A percentile compares a stretch with the other conserved stretches of the same genome.
phyloP scores from a whole-genome alignment of 2,329 filamentous ascomycete genomes.

The Anisogramma anomala region DNA sequence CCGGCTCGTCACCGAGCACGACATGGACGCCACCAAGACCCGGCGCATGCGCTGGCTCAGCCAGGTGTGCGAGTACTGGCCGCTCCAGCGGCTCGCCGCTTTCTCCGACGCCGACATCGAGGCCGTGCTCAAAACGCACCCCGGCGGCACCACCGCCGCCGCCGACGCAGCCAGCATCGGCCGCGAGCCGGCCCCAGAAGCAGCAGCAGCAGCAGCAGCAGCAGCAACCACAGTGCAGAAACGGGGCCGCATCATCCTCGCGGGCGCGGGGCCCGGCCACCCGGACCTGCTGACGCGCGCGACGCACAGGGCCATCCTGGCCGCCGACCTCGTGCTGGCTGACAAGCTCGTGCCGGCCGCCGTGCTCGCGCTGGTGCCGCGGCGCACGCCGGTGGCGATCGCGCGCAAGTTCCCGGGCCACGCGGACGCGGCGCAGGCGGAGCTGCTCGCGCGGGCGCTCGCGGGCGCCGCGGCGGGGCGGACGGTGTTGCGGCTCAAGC shows the following conservation, averaged over 20 bases:
- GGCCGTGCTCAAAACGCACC: conserved; percentile 62
- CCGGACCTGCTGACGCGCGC: conserved; percentile 81
- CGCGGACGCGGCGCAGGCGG: conserved; percentile 83
- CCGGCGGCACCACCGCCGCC: conserved; percentile 17
- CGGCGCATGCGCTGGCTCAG: conserved; percentile 84
- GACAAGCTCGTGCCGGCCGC: conserved; percentile 78
- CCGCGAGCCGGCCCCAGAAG: conserved; percentile 15
- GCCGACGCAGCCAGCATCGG: conserved; percentile 11
- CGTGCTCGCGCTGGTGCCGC: conserved; percentile 80
- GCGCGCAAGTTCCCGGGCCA: conserved; percentile 97
- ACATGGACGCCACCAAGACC: conserved; percentile 61
- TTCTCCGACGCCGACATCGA: conserved; percentile 74
- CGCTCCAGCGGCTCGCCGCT: conserved; percentile 65
- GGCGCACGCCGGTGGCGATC: conserved; percentile 79
- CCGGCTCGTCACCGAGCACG: conserved; percentile 61
- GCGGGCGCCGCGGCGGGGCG: conserved; percentile 54
- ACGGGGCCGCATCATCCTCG: conserved; percentile 66
- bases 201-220: conserved; percentile 20
- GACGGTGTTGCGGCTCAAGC: conserved; percentile 80
- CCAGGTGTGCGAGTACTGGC: conserved; percentile 99
- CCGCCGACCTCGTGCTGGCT: conserved; percentile 68
- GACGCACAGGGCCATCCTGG: conserved; percentile 63
- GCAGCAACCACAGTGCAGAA: not conserved
- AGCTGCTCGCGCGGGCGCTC: conserved; percentile 70
- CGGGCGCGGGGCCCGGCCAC: conserved; percentile 85